Evolutionary conservation across 2,329 filamentous ascomycete species (phyloP), one percentile per base, ranked within the genome.

Genomic region (Chlorencoelia australis): DNA sequence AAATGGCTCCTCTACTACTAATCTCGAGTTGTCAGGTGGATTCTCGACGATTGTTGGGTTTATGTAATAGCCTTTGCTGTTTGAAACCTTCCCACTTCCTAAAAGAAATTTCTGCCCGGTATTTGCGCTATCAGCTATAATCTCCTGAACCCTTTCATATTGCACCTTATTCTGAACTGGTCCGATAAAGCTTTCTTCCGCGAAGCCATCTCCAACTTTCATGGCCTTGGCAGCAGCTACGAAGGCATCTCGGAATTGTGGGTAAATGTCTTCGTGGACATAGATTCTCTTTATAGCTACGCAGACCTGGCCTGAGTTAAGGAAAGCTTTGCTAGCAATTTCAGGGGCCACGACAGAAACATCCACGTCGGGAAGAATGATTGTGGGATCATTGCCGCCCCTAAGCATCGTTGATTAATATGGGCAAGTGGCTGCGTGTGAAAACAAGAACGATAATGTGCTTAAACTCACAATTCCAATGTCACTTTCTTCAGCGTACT

Each of bases 291-390:
- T 82, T 5, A 78, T 79, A 45, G 83, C 83, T 21, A 79, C 82
- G 63, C 81, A 86, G 31, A 84, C 77, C 56, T 86, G 81, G 13
- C 81, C 80, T 0, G 75, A 75, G 49, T 84, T 83, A n/a, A n/a
- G n/a, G n/a, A n/a, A n/a, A 39, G 73, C 75, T 63, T 82, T 78
- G 67, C 85, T 57, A 9, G 59, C 50, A 37, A 55, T 54, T 17
- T 52, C 52, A 10, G 53, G 52, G 57, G 58, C 61, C 4, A 40
- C 46, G 5, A 55, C 75, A 73, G 37, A 65, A 68, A 65, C 61
- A 4, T 65, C 60, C 7, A 67, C 48, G 43, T n/a, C n/a, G n/a
- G n/a, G n/a, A n/a, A n/a, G n/a, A n/a, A n/a, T n/a, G n/a, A n/a
- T n/a, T n/a, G n/a, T n/a, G n/a, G n/a, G n/a, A n/a, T n/a, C n/a